Conservation (phyloP, 371 early-diverging fungal species). For the Saksenaea oblongispora region DNA sequence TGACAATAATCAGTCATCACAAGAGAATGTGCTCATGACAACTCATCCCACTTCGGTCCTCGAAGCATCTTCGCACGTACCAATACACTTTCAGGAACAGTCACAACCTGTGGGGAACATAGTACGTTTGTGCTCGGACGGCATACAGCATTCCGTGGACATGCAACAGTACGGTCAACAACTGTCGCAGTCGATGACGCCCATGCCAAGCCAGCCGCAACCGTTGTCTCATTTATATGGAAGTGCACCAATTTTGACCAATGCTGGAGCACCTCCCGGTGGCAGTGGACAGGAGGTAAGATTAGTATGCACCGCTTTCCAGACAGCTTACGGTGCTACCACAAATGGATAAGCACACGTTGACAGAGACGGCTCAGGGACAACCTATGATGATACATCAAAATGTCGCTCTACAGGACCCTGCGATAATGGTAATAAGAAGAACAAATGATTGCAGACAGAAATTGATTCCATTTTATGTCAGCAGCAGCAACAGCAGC, state of each 20-base stretch:
- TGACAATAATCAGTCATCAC: background rate
- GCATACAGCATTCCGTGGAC: background rate
- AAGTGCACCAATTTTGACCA: background rate
- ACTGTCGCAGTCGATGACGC: background rate
- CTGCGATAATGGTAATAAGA: background rate
- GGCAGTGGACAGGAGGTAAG: background rate
- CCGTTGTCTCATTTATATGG: background rate
- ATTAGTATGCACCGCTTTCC: background rate
- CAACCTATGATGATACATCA: background rate
- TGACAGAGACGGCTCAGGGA: background rate
- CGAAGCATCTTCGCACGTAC: conserved; percentile 3
- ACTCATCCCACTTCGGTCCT: background rate
- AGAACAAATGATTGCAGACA: too few species aligned
- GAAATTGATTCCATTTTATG: too few species aligned
- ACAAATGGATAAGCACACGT: background rate
- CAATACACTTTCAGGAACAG: background rate
- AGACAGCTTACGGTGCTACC: background rate
- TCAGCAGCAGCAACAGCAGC: background rate
- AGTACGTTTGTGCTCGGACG: background rate
- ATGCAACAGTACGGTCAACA: background rate
- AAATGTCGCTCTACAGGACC: background rate
- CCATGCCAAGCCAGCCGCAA: background rate
- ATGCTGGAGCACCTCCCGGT: background rate
- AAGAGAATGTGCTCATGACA: background rate
- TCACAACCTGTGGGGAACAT: conserved; percentile 3